Conservation (phyloP, 2,329 filamentous ascomycete genomes). For the Leptographium radiaticola region DNA sequence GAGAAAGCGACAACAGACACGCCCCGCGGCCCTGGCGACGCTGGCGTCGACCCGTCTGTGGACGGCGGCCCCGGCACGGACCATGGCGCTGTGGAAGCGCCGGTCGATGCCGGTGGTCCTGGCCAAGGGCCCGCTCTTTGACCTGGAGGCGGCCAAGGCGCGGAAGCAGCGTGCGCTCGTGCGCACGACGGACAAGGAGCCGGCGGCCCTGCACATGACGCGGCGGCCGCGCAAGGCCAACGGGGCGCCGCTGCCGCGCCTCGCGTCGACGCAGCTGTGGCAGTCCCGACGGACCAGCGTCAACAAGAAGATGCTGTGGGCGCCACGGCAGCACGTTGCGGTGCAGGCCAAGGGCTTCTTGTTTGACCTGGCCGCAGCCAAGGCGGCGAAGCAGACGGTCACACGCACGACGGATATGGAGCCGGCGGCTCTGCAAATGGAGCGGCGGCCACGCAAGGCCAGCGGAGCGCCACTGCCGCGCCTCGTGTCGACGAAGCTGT, state of each 20-base stretch:
- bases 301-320: background rate
- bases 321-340: background rate
- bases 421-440: slow-evolving; percentile 17
- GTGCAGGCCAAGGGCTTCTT: background rate
- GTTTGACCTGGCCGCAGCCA: slow-evolving; percentile 6
- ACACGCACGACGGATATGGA: slow-evolving; percentile 6
- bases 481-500: slow-evolving; percentile 1
- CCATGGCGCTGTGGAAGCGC: background rate
- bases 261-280: slow-evolving; percentile 16
- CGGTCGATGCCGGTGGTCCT: background rate
- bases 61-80: slow-evolving; percentile 5
- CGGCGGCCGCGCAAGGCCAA: slow-evolving; percentile 9
- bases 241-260: background rate
- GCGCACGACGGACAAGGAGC: slow-evolving; percentile 4
- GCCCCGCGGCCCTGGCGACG: slow-evolving; percentile 15
- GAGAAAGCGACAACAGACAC: slow-evolving; percentile 9
- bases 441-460: slow-evolving; percentile 1
- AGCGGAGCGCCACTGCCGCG: background rate
- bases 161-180: background rate
- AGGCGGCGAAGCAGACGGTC: background rate
- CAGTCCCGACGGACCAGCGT: background rate
- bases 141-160: background rate
- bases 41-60: slow-evolving; percentile 17
- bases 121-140: background rate
- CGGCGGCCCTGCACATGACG: slow-evolving; percentile 16